Conservation (phyloP, 305 asterid species). For the Plantago lanceolata region DNA sequence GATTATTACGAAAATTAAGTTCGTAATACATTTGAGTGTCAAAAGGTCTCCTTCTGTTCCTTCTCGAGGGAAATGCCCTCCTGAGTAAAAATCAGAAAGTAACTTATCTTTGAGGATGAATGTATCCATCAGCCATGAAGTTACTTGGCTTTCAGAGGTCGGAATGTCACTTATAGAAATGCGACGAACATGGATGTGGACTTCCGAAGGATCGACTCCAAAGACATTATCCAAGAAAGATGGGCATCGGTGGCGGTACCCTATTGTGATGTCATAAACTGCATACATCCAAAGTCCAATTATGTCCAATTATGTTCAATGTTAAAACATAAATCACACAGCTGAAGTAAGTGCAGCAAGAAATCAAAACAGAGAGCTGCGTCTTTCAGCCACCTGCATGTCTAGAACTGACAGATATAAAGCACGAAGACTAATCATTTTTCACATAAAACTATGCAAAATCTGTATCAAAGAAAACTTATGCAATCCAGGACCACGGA, state of each 20-base stretch:
- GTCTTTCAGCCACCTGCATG: too few relatives aligned
- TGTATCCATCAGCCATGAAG: slow-evolving; percentile 65
- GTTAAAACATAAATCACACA: background rate
- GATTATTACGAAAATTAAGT: slow-evolving; percentile 46
- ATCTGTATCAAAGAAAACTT: background rate
- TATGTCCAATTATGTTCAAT: background rate
- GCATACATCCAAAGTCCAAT: slow-evolving; percentile 20
- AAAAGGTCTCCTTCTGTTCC: slow-evolving; percentile 59
- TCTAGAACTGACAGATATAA: background rate
- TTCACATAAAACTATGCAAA: too few relatives aligned
- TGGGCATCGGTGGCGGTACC: slow-evolving; percentile 65
- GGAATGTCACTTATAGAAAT: slow-evolving; percentile 51
- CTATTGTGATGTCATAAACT: slow-evolving; percentile 90
- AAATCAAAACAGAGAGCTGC: background rate
- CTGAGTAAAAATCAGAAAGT: slow-evolving; percentile 51
- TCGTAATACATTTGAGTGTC: slow-evolving; percentile 42
- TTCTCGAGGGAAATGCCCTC: slow-evolving; percentile 66
- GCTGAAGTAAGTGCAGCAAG: background rate
- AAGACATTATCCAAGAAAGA: slow-evolving; percentile 79
- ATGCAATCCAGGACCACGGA: background rate
- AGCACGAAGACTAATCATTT: background rate
- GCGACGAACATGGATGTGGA: slow-evolving; percentile 70
- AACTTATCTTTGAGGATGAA: slow-evolving; percentile 62
- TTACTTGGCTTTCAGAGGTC: slow-evolving; percentile 42
- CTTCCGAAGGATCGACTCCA: slow-evolving; percentile 87